phyloP scores from a whole-genome alignment of 2,329 filamentous ascomycete genomes.

The Trichoderma polysporum region DNA sequence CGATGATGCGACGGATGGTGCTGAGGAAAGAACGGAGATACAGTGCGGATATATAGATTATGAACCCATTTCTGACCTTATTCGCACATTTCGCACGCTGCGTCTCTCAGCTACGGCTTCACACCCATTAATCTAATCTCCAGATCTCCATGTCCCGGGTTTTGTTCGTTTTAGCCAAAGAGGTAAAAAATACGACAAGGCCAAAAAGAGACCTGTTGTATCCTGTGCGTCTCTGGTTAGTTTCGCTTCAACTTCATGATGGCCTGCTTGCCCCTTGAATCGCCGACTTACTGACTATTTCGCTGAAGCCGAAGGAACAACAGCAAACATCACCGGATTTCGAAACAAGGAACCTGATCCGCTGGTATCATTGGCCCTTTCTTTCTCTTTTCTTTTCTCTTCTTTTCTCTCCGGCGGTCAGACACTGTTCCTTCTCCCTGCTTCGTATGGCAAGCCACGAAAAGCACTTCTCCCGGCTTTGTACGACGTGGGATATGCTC shows the following conservation, averaged over 20 bases:
- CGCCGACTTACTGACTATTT: background rate
- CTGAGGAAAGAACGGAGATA: background rate
- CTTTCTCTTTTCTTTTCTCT: background rate
- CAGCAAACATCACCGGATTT: background rate
- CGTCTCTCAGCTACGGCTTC: background rate
- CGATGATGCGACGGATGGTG: background rate
- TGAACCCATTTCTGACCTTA: background rate
- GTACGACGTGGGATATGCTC: background rate
- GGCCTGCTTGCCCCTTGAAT: background rate
- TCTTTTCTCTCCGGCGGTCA: background rate
- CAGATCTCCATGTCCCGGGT: background rate
- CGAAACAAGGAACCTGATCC: background rate
- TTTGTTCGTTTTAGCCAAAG: background rate
- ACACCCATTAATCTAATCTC: background rate
- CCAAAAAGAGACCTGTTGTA: background rate
- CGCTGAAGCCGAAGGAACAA: background rate
- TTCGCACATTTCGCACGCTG: background rate
- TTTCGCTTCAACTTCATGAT: no score
- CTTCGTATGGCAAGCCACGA: constrained; percentile 10
- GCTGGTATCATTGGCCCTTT: background rate
- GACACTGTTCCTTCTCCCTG: background rate
- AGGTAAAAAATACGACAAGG: background rate
- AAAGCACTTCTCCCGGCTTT: background rate
- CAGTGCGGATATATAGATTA: background rate
- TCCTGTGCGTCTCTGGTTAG: background rate